Conservation (phyloP, 441 rosid species). For the Populus hybrid region DNA sequence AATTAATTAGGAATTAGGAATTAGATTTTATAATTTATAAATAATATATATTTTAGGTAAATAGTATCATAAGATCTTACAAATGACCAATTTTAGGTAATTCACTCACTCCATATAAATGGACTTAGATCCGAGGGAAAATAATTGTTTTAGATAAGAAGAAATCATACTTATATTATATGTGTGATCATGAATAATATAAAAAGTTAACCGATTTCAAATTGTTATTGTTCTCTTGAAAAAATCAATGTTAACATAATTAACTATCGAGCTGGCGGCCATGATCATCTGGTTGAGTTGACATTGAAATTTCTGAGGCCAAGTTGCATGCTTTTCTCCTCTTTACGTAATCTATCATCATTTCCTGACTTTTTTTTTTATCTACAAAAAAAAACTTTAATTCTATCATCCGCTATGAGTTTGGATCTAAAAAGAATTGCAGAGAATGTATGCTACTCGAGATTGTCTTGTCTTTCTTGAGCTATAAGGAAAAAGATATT, state of each 20-base stretch:
- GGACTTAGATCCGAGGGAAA: background rate
- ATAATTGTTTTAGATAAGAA: background rate
- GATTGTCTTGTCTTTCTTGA: too few species aligned
- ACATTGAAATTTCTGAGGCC: background rate
- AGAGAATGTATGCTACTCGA: too few species aligned
- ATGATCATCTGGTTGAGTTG: background rate
- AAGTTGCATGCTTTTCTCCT: background rate
- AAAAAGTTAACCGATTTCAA: background rate
- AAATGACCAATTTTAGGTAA: too few species aligned
- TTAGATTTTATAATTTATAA: too few species aligned
- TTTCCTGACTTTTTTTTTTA: background rate
- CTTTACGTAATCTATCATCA: background rate
- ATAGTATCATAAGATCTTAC: too few species aligned
- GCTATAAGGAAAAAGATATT: background rate
- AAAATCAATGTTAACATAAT: background rate
- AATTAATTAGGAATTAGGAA: too few species aligned
- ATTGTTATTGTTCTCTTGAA: too few species aligned
- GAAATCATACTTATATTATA: background rate
- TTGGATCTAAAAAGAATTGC: too few species aligned
- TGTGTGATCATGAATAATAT: background rate
- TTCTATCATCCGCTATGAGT: too few species aligned
- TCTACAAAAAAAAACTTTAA: too few species aligned
- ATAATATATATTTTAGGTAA: too few species aligned
- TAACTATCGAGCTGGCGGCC: background rate
- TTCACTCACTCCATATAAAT: too few species aligned